A percentile compares a stretch with the other conserved stretches of the same genome.
These are phyloP conservation scores for Aspergillus biplanus DNA, from an alignment of 495 filamentous ascomycete species.

Conservation along the genomic window DNA sequence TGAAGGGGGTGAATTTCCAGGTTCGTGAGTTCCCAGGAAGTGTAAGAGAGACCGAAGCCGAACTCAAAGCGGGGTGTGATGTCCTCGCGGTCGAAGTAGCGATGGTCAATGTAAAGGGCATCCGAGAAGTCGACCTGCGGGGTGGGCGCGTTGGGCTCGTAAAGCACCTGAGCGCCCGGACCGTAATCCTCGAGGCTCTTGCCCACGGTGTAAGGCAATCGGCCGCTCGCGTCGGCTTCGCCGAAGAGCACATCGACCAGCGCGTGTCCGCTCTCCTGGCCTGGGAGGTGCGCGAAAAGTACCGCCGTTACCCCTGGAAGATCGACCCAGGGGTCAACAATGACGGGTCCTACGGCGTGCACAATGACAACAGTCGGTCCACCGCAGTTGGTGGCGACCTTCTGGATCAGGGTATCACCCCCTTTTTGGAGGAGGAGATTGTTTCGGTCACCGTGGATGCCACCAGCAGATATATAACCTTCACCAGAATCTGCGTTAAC, in stretches of 20 bases:
- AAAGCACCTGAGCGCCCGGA: constrained; percentile 73
- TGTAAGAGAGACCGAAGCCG: constrained; percentile 76
- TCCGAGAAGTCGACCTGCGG: constrained; percentile 88
- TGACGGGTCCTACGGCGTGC: constrained; percentile 88
- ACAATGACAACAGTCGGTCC: constrained; percentile 80
- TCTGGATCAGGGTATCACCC: constrained; percentile 71
- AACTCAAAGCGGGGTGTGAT: constrained; percentile 71
- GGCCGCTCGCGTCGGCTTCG: constrained; percentile 81
- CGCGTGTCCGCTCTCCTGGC: constrained; percentile 87
- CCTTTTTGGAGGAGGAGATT: constrained; percentile 78
- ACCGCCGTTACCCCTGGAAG: constrained; percentile 78
- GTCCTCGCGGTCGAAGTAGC: constrained; percentile 81
- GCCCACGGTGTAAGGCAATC: constrained; percentile 88
- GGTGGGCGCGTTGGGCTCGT: constrained; percentile 67
- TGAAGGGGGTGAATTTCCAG: constrained; percentile 57
- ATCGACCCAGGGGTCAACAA: constrained; percentile 85
- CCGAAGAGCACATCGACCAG: constrained; percentile 85
- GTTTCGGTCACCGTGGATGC: constrained; percentile 79
- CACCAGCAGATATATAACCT: constrained; percentile 63
- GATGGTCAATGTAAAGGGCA: constrained; percentile 87
- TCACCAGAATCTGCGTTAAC: constrained; percentile 66
- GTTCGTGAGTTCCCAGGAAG: constrained; percentile 71
- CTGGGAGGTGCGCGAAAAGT: constrained; percentile 84
- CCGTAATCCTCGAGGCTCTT: constrained; percentile 83
- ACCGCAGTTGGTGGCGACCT: constrained; percentile 73